Evolutionary conservation across 371 early-diverging fungal species (phyloP).

Genomic region (Rhizopus sp.): DNA sequence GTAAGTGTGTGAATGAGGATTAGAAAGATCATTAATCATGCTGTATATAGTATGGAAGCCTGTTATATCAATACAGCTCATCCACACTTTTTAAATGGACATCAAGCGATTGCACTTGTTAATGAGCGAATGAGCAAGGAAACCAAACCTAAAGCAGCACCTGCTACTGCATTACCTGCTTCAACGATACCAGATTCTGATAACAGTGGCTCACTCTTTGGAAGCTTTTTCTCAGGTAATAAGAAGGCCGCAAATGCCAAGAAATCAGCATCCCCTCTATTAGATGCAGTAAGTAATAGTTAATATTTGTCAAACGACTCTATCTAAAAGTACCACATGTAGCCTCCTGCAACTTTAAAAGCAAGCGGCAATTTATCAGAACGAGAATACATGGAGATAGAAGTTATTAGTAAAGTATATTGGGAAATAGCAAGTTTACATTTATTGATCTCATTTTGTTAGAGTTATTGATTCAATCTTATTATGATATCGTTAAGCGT

Average conservation of each 20-base stretch:
- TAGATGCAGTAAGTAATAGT: conserved; percentile 66
- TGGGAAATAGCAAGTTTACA: not conserved
- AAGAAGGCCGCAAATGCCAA: conserved; percentile 66
- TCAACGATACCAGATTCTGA: conserved; percentile 30
- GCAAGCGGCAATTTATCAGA: conserved; percentile 94
- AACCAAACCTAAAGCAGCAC: conserved; percentile 6
- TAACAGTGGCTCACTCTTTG: conserved; percentile 83
- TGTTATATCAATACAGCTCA: conserved; percentile 98
- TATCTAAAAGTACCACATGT: too few relatives aligned
- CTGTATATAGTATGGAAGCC: conserved; percentile 77
- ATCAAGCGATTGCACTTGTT: conserved; percentile 93
- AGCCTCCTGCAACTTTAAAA: conserved; percentile 95
- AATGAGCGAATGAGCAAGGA: conserved; percentile 74
- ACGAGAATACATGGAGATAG: conserved; percentile 95
- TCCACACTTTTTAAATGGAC: conserved; percentile 97
- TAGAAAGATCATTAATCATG: not conserved
- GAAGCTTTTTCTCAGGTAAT: conserved; percentile 85
- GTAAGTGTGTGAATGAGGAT: conserved; percentile 33
- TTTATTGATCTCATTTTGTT: conserved; percentile 4
- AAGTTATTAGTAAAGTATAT: conserved; percentile 85
- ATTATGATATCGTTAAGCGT: conserved; percentile 97
- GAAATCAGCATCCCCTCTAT: conserved; percentile 32
- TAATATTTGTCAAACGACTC: too few relatives aligned
- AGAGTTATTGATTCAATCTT: conserved; percentile 93
- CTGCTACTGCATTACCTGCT: not conserved